Evolutionary conservation across 1,139 yeast genomes (phyloP), one percentile per base, ranked within the genome.

Genomic region (Nakaseomyces kungkrabaensis): DNA sequence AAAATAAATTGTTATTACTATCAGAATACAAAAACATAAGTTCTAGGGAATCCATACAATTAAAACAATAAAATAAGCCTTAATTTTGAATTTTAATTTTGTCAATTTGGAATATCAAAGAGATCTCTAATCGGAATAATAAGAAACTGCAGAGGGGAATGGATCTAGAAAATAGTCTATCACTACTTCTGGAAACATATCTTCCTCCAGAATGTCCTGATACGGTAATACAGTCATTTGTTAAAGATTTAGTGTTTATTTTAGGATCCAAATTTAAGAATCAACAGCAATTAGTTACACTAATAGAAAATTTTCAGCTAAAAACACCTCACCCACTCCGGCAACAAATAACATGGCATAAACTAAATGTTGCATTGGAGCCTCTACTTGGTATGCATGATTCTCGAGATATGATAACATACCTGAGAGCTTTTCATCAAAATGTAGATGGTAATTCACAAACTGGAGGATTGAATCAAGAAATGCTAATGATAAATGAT

Each of bases 331-430:
- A 48, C 6, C 48, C 47, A 5, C 41, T 54, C 1, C 56, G 57
- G 10, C 33, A 48, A 32, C 48, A 43, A 34, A 32, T 52, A 25
- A 37, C 52, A 41, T 61, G 63, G 65, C 58, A 52, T 32, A 56
- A 51, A 33, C 45, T 59, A 37, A 54, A 54, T 27, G 51, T 51
- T 33, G 44, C 56, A 11, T 42, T 58, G 26, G 56, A 51, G 43
- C 54, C 57, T 11, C 41, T 58, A 24, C 48, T 56, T 27, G 52
- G 52, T 0, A 52, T 59, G 44, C 49, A 49, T 6, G 40, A 53
- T n/a, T 27, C 44, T 4, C 55, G 54, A 5, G 61, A 60, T 26
- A 56, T 56, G 46, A 46, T 52, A 4, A 49, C 48, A 34, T 57
- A 60, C 50, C 48, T 60, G 13, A 45, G 56, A 3, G 53, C 47